phyloP scores from a whole-genome alignment of 495 filamentous ascomycete species.

The Acidiella bohemica region DNA sequence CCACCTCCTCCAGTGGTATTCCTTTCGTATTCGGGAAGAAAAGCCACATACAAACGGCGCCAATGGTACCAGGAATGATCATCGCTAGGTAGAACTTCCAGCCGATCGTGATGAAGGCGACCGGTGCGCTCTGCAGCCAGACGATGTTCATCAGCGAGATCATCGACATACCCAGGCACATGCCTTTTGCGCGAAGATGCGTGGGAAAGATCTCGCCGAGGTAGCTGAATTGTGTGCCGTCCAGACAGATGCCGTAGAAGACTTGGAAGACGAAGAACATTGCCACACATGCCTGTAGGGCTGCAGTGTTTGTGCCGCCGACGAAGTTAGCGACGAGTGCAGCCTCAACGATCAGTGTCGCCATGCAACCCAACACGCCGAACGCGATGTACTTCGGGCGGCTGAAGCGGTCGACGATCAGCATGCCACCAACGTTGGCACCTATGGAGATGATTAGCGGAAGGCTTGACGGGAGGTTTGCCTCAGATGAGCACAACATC shows the following conservation, averaged over 20 bases:
- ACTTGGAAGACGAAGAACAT: slow-evolving; percentile 26
- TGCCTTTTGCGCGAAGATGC: slow-evolving; percentile 23
- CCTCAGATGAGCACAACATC: no score
- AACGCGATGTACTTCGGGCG: slow-evolving; percentile 19
- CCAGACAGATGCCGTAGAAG: slow-evolving; percentile 19
- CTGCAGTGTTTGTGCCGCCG: background rate
- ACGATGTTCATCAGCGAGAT: slow-evolving; percentile 12
- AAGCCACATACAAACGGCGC: slow-evolving; percentile 2
- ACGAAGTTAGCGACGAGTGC: slow-evolving; percentile 19
- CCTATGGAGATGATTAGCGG: no score
- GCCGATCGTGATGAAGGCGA: slow-evolving; percentile 10
- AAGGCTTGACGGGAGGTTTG: no score
- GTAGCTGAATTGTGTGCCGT: slow-evolving; percentile 24
- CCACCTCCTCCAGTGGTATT: slow-evolving; percentile 8
- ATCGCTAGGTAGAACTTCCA: slow-evolving; percentile 12
- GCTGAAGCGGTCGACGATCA: slow-evolving; percentile 23
- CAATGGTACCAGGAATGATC: slow-evolving; percentile 12
- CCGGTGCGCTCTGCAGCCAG: slow-evolving; percentile 11
- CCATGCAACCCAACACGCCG: slow-evolving; percentile 22
- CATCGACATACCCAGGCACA: slow-evolving; percentile 2
- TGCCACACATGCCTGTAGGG: slow-evolving; percentile 20
- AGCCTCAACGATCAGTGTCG: slow-evolving; percentile 22
- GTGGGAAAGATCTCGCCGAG: slow-evolving; percentile 21
- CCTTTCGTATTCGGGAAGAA: slow-evolving; percentile 10
- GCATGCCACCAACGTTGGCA: slow-evolving; percentile 9